Evolutionary conservation across 169 alveolate species (phyloP).

Genomic region (Eimeria tenella): DNA sequence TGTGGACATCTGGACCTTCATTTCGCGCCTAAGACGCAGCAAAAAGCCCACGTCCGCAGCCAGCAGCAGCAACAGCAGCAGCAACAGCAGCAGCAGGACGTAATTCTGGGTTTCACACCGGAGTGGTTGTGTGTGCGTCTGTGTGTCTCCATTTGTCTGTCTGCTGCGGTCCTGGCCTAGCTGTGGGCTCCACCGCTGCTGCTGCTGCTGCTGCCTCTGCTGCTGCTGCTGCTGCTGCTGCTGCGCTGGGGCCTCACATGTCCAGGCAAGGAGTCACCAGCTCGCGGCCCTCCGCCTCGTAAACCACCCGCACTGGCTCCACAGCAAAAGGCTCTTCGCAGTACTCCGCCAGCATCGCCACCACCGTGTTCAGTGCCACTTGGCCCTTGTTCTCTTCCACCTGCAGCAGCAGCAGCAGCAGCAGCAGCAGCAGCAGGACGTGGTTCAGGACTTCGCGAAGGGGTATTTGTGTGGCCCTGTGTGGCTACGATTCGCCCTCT

Average conservation of each 20-base stretch:
- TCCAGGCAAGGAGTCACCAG: not conserved
- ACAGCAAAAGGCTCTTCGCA: conserved; percentile 81
- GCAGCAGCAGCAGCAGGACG: not conserved
- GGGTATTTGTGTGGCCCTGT: too few relatives aligned
- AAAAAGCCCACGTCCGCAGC: not conserved
- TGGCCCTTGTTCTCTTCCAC: conserved; percentile 88
- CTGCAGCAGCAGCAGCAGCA: conserved; percentile 79
- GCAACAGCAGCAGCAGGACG: too few relatives aligned
- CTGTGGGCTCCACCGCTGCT: not conserved
- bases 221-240: too few relatives aligned
- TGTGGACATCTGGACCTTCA: not conserved
- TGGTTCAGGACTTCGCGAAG: too few relatives aligned
- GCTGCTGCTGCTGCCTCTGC: too few relatives aligned
- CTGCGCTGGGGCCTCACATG: not conserved
- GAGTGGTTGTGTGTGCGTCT: too few relatives aligned
- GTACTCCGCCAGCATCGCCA: conserved; percentile 89
- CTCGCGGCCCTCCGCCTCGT: conserved; percentile 82
- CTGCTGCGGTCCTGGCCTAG: not conserved
- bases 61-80: too few relatives aligned
- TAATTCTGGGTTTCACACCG: too few relatives aligned
- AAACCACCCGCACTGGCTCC: conserved; percentile 88
- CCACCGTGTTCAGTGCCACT: conserved; percentile 86
- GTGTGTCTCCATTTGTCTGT: not conserved
- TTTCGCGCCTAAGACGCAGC: conserved; percentile 44
- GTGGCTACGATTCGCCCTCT: too few relatives aligned